Base-by-base conservation (phyloP, 1,139 yeast genomes). In the Hansenula lynferdii region DNA sequence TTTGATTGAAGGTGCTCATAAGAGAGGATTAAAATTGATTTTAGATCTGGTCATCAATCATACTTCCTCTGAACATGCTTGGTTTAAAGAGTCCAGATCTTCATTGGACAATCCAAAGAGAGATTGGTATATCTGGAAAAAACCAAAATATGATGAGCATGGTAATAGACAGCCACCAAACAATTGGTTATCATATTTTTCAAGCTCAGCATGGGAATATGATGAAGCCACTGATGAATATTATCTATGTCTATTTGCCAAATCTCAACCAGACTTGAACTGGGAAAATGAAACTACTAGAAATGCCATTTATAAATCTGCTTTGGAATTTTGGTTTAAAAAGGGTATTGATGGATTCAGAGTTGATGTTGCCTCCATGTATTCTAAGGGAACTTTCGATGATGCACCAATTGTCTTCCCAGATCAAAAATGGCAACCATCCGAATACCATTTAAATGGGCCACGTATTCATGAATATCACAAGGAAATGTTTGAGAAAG, bases 101-200 rank as follows among this genome's bases (percentile, higher is more conserved):
- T 69, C 77, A 8, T 67, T 63, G 51, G 60, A 63, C 35, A 75
- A 69, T 53, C 72, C 80, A 16, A 76, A 77, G 60, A 65, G 82
- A 53, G 78, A 76, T 55, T 77, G 82, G 82, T 77, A 75, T 57
- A 65, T 74, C 49, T 76, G 81, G 82, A 67, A 64, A 43, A 67
- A 70, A 29, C 69, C 79, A 18, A 63, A 56, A 42, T 68, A 62
- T 51, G 77, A 70, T 46, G 63, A 53, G 19, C 46, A 67, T 5
- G 80, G 80, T 20, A 62, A 65, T 34, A 66, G 77, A 56, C 64
- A 61, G 18, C 77, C 80, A 21, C 80, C 80, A 18, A 75, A 71
- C 61, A 76, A 76, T 57, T 76, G 82, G 81, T 49, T 51, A 17
- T 70, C 79, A 3, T 60, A 59, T 47, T 76, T 75, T 48, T 66